phyloP scores from a whole-genome alignment of 2,329 filamentous ascomycete species.

The Phyllosticta citriasiana region DNA sequence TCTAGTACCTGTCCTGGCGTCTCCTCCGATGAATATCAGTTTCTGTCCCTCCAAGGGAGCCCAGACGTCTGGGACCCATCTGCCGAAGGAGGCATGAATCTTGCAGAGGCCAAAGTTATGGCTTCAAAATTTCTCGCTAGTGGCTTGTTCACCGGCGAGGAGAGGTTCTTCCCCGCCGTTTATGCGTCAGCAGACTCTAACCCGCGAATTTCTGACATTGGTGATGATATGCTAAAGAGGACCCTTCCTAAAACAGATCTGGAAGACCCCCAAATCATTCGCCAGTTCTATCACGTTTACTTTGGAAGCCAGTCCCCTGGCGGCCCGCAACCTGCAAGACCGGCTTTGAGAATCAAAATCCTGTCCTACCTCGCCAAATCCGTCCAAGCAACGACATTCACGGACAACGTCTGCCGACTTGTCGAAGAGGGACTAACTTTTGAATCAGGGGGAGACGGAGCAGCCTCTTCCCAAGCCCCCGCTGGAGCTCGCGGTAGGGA shows the following conservation, averaged over 20 bases:
- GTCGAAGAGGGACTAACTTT: conserved; percentile 44
- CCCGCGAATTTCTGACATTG: conserved; percentile 69
- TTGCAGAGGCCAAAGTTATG: conserved; percentile 60
- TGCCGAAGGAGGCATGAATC: conserved; percentile 50
- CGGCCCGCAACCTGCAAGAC: conserved; percentile 35
- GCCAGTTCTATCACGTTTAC: conserved; percentile 62
- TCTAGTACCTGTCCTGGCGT: conserved; percentile 49
- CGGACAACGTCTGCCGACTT: conserved; percentile 55
- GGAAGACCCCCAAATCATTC: conserved; percentile 56
- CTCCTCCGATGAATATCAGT: conserved; percentile 55
- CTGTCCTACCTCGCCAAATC: conserved; percentile 70
- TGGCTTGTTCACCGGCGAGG: conserved; percentile 72
- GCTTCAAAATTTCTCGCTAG: conserved; percentile 67
- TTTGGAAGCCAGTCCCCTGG: conserved; percentile 33
- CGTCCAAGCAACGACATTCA: conserved; percentile 58
- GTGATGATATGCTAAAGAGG: conserved; percentile 80
- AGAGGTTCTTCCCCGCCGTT: conserved; percentile 74
- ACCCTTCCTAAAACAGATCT: conserved; percentile 57
- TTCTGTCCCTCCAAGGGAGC: conserved; percentile 57
- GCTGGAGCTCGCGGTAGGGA: conserved; percentile 50
- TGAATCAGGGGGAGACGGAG: conserved; percentile 15
- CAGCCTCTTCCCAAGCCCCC: conserved; percentile 28
- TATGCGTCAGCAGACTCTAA: conserved; percentile 78
- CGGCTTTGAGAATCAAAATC: conserved; percentile 67
- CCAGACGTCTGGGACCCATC: conserved; percentile 58